Base-by-base conservation (phyloP, 2,329 filamentous ascomycete species). In the Colletotrichum truncatum region DNA sequence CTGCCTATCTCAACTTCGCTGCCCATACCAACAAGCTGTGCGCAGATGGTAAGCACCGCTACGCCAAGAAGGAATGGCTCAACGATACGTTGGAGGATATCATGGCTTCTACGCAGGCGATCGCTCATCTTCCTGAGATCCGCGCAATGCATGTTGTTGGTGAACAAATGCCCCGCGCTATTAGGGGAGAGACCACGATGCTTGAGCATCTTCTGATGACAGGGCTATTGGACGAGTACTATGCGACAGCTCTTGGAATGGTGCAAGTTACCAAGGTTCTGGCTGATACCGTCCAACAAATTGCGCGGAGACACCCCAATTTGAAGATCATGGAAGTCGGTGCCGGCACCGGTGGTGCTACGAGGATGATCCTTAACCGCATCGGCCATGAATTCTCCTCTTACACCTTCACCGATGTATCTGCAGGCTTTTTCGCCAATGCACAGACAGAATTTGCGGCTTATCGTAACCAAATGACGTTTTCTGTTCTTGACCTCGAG, bases 281-380 rank as follows among this genome's bases (percentile, higher is more conserved):
- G n/a, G n/a, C n/a, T n/a, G 2, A 59, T 51, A 18, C 65, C 71
- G 11, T 49, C 54, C 34, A 68, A 3, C 78, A 79, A 41, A 72
- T 85, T 9, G 57, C 73, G 0, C 73, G 81, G 56, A 75, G 78
- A 2, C 78, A 79, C 49, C 82, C 82, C 0, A 18, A 41, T 21
- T 28, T 23, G 26, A 41, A 52, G 7, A 59, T 41, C 32, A 4
- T 23, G 12, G 34, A 39, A 25, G 34, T 26, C 34, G 81, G 82
- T 26, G 81, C 78, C 7, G 82, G 82, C 1, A 82, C 79, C 2
- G 82, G 81, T 2, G 76, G 75, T 16, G 55, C 21, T 12, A 63
- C 45, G 25, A 60, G 46, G n/a, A 26, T 38, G 1, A 32, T 68
- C 28, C 36, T 70, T 39, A 53, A 57, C 6, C 26, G 39, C n/a